phyloP scores from a whole-genome alignment of 768 basidiomycete genomes.

The Mycena polygramma region DNA sequence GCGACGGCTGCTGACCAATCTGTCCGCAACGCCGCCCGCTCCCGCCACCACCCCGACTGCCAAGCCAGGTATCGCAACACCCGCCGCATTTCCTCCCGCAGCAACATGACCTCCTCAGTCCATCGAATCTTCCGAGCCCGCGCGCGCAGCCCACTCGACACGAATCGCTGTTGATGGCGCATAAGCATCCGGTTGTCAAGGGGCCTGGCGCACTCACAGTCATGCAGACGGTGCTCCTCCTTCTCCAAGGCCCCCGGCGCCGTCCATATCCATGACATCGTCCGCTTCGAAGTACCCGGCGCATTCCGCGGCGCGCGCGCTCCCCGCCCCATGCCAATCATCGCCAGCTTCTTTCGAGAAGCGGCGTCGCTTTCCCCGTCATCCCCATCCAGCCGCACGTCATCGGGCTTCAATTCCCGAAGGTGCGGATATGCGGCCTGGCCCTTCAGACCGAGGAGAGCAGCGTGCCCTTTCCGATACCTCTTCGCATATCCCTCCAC shows the following conservation, averaged over 20 bases:
- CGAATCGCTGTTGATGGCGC: background rate
- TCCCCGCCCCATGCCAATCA: background rate
- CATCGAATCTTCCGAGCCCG: conserved; percentile 6
- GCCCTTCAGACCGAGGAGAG: conserved; percentile 1
- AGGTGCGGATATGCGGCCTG: background rate
- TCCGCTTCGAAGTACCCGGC: background rate
- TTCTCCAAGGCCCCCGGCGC: conserved; percentile 9
- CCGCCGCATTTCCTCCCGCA: conserved; percentile 44
- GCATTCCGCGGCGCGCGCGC: conserved; percentile 1
- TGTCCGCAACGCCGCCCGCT: no score
- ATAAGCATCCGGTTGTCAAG: no score
- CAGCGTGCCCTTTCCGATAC: conserved; percentile 1
- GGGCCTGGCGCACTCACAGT: background rate
- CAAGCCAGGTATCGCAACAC: no score
- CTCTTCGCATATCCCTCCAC: background rate
- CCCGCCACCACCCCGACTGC: no score
- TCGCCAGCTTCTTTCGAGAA: conserved; percentile 4
- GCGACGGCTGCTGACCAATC: no score
- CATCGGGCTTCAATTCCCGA: conserved; percentile 5
- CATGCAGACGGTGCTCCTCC: conserved; percentile 5
- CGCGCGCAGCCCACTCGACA: conserved; percentile 12
- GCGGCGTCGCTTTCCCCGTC: background rate
- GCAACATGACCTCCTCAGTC: conserved; percentile 41
- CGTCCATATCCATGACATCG: conserved; percentile 24
- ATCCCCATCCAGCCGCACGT: conserved; percentile 9